phyloP scores from a whole-genome alignment of 768 basidiomycete genomes.

The Paxillus rubicundulus region DNA sequence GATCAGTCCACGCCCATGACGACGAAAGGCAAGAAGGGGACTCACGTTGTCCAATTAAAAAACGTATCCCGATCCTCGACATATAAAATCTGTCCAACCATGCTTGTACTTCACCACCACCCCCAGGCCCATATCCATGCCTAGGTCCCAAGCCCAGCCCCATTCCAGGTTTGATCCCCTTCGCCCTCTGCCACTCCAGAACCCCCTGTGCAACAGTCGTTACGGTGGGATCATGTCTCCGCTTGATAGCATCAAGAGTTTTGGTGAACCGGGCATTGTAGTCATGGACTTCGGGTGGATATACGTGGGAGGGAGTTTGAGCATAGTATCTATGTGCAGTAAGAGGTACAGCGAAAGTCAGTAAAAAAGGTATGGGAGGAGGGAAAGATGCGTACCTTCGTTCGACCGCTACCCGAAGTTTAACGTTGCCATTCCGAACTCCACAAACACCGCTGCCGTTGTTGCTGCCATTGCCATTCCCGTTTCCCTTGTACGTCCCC shows the following conservation, averaged over 20 bases:
- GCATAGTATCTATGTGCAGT: slow-evolving; percentile 72
- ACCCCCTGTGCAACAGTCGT: slow-evolving; percentile 97
- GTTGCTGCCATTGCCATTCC: slow-evolving; percentile 27
- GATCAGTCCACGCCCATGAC: no score
- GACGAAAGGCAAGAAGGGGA: slow-evolving; percentile 3
- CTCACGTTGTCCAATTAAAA: slow-evolving; percentile 94
- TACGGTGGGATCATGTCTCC: slow-evolving; percentile 94
- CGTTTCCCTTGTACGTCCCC: slow-evolving; percentile 2
- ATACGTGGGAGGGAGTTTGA: slow-evolving; percentile 61
- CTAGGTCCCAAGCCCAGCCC: slow-evolving; percentile 20
- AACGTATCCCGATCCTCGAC: slow-evolving; percentile 93
- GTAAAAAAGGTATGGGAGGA: slow-evolving; percentile 1
- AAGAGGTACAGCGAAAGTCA: background rate
- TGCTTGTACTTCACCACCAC: slow-evolving; percentile 81
- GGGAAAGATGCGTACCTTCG: slow-evolving; percentile 54
- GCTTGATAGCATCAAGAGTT: slow-evolving; percentile 84
- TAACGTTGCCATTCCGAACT: slow-evolving; percentile 54
- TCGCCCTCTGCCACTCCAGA: slow-evolving; percentile 85
- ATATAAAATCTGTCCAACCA: slow-evolving; percentile 98
- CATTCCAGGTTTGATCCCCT: slow-evolving; percentile 28
- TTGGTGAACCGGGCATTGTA: slow-evolving; percentile 93
- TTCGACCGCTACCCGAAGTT: slow-evolving; percentile 80
- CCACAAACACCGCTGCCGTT: slow-evolving; percentile 30
- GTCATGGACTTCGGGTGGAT: slow-evolving; percentile 92
- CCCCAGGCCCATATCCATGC: slow-evolving; percentile 49